Conservation (phyloP, 257 asterid species). For the Scutellaria minor region DNA sequence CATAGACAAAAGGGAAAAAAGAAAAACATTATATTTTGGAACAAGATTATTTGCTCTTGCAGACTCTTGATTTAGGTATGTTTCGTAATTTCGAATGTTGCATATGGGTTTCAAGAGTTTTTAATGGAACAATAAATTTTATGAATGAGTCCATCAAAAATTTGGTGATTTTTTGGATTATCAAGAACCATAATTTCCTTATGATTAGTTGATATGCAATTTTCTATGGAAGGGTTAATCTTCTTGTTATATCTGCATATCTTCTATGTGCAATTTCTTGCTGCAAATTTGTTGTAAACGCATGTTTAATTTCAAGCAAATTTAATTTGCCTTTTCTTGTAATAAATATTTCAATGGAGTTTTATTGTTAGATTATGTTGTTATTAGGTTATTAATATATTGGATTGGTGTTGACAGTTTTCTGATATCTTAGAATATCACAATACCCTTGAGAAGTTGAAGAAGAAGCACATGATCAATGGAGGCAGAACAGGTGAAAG, state of each 20-base stretch:
- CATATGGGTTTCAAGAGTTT: neutral
- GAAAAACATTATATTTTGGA: neutral
- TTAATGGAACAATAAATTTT: neutral
- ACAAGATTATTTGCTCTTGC: conserved; percentile 3
- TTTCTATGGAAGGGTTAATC: neutral
- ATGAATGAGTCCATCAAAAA: neutral
- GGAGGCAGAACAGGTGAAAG: conserved; percentile 46
- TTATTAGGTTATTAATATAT: too few species aligned
- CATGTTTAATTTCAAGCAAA: too few species aligned
- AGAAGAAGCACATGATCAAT: conserved; percentile 31
- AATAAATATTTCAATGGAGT: too few species aligned
- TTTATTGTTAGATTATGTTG: too few species aligned
- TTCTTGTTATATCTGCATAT: too few species aligned
- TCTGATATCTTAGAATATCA: neutral
- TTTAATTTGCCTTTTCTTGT: too few species aligned
- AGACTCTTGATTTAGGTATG: conserved; percentile 39
- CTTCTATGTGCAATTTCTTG: too few species aligned
- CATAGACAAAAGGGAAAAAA: neutral
- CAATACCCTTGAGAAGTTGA: neutral
- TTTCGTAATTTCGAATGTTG: neutral
- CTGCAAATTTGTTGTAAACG: too few species aligned
- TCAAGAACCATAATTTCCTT: neutral
- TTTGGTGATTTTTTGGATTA: neutral
- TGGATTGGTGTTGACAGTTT: neutral
- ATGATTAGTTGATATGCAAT: neutral